A percentile compares a stretch with the other conserved stretches of the same genome.
Evolutionary conservation across 352 stramenopile species (phyloP).

Genomic region (Pythium aphanidermatum): DNA sequence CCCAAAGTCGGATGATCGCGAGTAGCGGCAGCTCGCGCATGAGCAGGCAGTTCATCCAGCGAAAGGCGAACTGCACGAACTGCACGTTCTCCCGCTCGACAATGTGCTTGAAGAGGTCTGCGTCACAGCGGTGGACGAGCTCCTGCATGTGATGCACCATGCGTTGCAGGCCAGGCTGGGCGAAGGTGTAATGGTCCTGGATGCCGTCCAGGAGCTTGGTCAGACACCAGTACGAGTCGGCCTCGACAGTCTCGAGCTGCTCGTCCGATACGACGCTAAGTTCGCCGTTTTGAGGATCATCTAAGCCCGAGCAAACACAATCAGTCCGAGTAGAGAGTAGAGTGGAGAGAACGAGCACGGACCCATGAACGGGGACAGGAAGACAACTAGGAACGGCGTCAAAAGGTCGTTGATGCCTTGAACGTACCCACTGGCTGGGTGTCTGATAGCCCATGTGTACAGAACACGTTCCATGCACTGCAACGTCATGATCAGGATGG

Average conservation of each 20-base stretch:
- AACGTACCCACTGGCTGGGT: constrained; percentile 98
- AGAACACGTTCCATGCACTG: constrained; percentile 94
- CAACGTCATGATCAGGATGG: constrained; percentile 15
- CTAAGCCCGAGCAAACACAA: constrained; percentile 21
- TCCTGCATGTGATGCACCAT: constrained; percentile 98
- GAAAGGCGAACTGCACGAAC: constrained; percentile 99
- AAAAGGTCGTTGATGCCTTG: constrained; percentile 99
- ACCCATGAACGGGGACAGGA: constrained; percentile 87
- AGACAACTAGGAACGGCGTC: constrained; percentile 96
- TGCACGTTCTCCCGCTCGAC: constrained; percentile 92
- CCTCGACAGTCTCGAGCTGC: constrained; percentile 88
- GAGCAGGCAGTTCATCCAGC: constrained; percentile 99
- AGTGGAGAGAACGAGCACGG: constrained; percentile 3
- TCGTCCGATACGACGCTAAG: constrained; percentile 58
- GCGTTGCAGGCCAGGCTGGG: constrained; percentile 96
- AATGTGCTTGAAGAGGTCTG: constrained; percentile 92
- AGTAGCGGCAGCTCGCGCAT: constrained; percentile 95
- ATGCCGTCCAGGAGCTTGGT: constrained; percentile 98
- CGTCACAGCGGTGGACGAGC: constrained; percentile 95
- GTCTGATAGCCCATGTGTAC: constrained; percentile 98
- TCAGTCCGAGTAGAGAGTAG: background rate
- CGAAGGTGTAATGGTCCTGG: constrained; percentile 99
- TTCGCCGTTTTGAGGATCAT: constrained; percentile 72
- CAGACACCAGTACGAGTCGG: constrained; percentile 98
- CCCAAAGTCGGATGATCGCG: constrained; percentile 97